Conservation (phyloP, 2,329 filamentous ascomycete genomes). For the Talaromyces sp. region DNA sequence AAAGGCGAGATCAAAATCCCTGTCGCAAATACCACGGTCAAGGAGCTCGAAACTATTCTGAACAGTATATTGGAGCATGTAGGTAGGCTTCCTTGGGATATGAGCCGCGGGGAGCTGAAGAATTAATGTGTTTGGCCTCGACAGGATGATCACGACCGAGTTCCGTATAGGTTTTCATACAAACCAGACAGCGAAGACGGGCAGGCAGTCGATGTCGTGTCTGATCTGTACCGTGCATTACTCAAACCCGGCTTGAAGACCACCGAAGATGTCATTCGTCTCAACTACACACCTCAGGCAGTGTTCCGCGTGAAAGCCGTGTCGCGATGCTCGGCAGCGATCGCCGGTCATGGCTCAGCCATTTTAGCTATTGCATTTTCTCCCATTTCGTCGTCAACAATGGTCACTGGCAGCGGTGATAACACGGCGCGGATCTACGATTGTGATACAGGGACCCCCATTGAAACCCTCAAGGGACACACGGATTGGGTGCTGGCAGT, state of each 20-base stretch:
- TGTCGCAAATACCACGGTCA: constrained; percentile 76
- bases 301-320: constrained; percentile 91
- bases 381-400: constrained; percentile 65
- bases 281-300: constrained; percentile 73
- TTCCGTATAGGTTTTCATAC: constrained; percentile 63
- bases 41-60: constrained; percentile 79
- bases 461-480: constrained; percentile 80
- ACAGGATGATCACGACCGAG: constrained; percentile 53
- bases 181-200: constrained; percentile 34
- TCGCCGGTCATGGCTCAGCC: constrained; percentile 85
- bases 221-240: constrained; percentile 46
- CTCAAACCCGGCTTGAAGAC: constrained; percentile 46
- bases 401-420: constrained; percentile 88
- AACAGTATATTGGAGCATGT: constrained; percentile 78
- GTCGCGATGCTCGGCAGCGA: constrained; percentile 79
- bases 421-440: constrained; percentile 92
- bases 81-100: constrained; percentile 21
- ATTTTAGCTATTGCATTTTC: constrained; percentile 85
- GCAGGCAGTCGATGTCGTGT: constrained; percentile 40
- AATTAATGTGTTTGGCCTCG: not conserved
- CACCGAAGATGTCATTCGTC: constrained; percentile 56
- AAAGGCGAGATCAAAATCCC: constrained; percentile 69
- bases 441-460: constrained; percentile 84
- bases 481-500: constrained; percentile 85
- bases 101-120: not conserved